These are phyloP conservation scores for Gentiana dahurica DNA, from an alignment of 257 asterid species.

Conservation along the genomic window DNA sequence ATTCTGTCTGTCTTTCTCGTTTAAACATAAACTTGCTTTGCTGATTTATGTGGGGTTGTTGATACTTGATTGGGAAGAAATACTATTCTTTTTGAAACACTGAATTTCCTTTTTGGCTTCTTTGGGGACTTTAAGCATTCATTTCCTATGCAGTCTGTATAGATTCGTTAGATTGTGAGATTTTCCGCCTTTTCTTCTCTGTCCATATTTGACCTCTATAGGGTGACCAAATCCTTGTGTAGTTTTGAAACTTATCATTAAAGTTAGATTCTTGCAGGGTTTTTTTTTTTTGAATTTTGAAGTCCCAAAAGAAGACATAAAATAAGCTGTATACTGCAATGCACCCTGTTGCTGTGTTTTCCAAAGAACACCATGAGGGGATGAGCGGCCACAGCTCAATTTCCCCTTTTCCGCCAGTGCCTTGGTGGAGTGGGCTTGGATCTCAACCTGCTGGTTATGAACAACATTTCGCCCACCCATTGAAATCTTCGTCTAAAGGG, in stretches of 20 bases:
- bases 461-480: slow-evolving; percentile 29
- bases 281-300: neutral
- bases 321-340: slow-evolving; percentile 22
- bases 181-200: neutral
- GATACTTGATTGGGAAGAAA: too few species aligned
- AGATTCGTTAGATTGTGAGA: neutral
- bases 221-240: neutral
- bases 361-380: slow-evolving; percentile 36
- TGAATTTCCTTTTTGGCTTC: neutral
- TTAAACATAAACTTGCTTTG: too few species aligned
- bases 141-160: neutral
- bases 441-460: slow-evolving; percentile 24
- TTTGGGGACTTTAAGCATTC: neutral
- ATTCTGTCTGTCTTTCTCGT: too few species aligned
- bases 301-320: slow-evolving; percentile 1
- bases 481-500: slow-evolving; percentile 26
- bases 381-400: slow-evolving; percentile 17
- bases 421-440: slow-evolving; percentile 46
- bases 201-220: neutral
- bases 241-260: neutral
- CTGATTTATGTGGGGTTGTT: too few species aligned
- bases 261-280: slow-evolving; percentile 10
- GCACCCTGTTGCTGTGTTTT: slow-evolving; percentile 24
- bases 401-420: slow-evolving; percentile 18
- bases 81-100: too few species aligned